Conservation (phyloP, 1,139 yeast species). For the Blastobotrys aristatus region DNA sequence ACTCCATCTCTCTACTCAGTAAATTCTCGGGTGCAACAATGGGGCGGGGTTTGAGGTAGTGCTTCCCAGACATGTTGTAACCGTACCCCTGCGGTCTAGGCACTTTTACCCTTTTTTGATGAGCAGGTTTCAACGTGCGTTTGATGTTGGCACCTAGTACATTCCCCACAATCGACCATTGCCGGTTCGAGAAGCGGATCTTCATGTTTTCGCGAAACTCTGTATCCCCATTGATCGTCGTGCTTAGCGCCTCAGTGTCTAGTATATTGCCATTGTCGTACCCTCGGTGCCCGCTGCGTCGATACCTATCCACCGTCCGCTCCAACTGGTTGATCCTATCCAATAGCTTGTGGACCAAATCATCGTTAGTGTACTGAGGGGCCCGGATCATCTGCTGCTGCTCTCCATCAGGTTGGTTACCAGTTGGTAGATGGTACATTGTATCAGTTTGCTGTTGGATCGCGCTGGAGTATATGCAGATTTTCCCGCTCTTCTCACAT, state of each 20-base stretch:
- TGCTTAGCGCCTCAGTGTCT: background rate
- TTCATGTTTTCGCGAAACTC: background rate
- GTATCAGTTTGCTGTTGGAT: background rate
- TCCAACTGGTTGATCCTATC: constrained; percentile 11
- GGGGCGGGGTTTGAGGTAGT: constrained; percentile 42
- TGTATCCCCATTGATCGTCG: background rate
- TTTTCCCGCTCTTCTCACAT: constrained; percentile 43
- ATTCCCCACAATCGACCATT: constrained; percentile 45
- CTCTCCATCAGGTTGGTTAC: background rate
- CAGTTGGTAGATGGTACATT: background rate
- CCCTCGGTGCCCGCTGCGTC: background rate
- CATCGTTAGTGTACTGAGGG: background rate
- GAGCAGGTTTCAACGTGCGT: constrained; percentile 38
- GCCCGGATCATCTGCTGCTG: background rate
- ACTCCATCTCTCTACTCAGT: constrained; percentile 16
- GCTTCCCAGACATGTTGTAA: constrained; percentile 59
- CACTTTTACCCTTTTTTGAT: constrained; percentile 38
- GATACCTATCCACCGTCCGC: constrained; percentile 1
- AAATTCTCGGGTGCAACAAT: constrained; percentile 32
- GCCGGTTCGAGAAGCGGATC: constrained; percentile 50
- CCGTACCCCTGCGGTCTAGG: constrained; percentile 60
- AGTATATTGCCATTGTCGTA: background rate
- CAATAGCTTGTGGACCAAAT: constrained; percentile 3
- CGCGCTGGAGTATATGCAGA: constrained; percentile 35
- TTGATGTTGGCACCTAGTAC: constrained; percentile 41